Conservation (phyloP, 2,329 filamentous ascomycete genomes). For the Ophiostoma perfectum region DNA sequence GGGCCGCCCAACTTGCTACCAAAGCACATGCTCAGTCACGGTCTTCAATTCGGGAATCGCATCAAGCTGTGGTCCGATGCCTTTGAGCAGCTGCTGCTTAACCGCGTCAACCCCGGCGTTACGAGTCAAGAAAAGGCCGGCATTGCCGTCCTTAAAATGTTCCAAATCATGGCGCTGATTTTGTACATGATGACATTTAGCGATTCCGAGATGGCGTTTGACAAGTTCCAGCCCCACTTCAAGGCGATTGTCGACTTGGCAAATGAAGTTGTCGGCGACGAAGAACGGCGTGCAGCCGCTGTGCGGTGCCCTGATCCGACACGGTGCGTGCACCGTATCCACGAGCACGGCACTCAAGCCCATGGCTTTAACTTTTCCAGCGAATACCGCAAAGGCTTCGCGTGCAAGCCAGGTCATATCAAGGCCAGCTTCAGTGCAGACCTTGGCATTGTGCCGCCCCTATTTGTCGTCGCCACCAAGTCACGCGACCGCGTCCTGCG, state of each 20-base stretch:
- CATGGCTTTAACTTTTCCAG: slow-evolving; percentile 26
- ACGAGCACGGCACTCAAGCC: slow-evolving; percentile 21
- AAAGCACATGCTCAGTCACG: slow-evolving; percentile 43
- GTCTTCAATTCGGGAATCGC: slow-evolving; percentile 44
- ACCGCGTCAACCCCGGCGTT: slow-evolving; percentile 44
- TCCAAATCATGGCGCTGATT: slow-evolving; percentile 52
- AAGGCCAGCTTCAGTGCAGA: slow-evolving; percentile 60
- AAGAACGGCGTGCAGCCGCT: slow-evolving; percentile 47
- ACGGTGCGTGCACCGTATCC: slow-evolving; percentile 34
- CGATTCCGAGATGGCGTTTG: slow-evolving; percentile 54
- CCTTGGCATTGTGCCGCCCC: slow-evolving; percentile 57
- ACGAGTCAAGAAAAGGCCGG: slow-evolving; percentile 53
- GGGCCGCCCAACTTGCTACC: slow-evolving; percentile 51
- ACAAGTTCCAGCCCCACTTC: slow-evolving; percentile 49
- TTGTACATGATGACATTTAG: slow-evolving; percentile 57
- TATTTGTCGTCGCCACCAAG: slow-evolving; percentile 62
- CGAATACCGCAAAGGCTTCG: slow-evolving; percentile 40
- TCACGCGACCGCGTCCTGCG: slow-evolving; percentile 55
- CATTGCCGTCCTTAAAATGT: slow-evolving; percentile 59
- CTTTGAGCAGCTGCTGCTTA: slow-evolving; percentile 50
- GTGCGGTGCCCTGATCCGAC: slow-evolving; percentile 42
- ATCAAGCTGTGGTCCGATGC: slow-evolving; percentile 51
- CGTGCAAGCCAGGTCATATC: slow-evolving; percentile 46
- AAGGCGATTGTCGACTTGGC: slow-evolving; percentile 52
- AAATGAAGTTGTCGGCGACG: slow-evolving; percentile 54